Conservation (phyloP, 768 basidiomycete genomes). For the Trametes cubensis region DNA sequence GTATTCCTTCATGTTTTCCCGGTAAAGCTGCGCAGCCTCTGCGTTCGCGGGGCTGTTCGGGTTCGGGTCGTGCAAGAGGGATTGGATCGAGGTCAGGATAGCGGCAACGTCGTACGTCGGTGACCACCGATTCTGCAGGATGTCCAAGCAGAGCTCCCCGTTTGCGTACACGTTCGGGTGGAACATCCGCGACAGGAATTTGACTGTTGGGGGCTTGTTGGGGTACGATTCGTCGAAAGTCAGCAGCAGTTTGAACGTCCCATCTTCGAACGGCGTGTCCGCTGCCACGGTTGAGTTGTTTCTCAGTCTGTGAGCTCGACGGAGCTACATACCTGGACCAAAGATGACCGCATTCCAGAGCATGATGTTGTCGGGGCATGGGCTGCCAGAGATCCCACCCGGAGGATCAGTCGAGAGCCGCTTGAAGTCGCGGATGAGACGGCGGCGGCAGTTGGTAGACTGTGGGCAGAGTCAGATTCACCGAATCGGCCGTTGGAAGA, state of each 20-base stretch:
- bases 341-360: conserved; percentile 99
- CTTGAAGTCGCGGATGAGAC: conserved; percentile 98
- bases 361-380: conserved; percentile 99
- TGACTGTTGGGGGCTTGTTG: conserved; percentile 97
- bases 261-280: conserved; percentile 99
- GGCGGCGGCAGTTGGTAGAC: conserved; percentile 94
- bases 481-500: neutral
- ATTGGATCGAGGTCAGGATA: conserved; percentile 95
- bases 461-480: conserved; percentile 32
- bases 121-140: conserved; percentile 97
- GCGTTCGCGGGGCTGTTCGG: conserved; percentile 98
- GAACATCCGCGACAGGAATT: conserved; percentile 97
- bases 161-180: conserved; percentile 99
- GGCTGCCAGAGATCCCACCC: conserved; percentile 94
- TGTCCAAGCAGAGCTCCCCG: conserved; percentile 97
- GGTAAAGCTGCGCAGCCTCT: conserved; percentile 94
- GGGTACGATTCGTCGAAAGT: conserved; percentile 98
- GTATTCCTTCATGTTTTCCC: conserved; percentile 99
- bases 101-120: conserved; percentile 99
- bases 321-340: conserved; percentile 76
- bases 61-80: conserved; percentile 95
- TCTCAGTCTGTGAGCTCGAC: neutral
- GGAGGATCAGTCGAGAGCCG: conserved; percentile 93
- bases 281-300: conserved; percentile 48
- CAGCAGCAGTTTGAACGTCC: conserved; percentile 94